Evolutionary conservation across 805 yeast genomes (phyloP).

Genomic region (Pichia californica): DNA sequence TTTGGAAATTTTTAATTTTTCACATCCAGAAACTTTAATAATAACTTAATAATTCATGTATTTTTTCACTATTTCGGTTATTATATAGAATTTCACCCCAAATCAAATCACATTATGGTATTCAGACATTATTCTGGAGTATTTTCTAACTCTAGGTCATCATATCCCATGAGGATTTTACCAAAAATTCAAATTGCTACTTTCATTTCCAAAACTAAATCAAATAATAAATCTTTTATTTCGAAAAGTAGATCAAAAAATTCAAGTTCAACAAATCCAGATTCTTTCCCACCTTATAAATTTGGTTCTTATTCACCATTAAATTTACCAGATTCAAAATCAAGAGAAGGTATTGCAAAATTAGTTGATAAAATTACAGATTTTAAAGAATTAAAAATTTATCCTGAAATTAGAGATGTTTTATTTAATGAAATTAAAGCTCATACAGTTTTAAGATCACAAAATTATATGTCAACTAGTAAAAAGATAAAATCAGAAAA

Average conservation of each 20-base stretch:
- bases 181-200: background rate
- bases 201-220: background rate
- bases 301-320: slow-evolving; percentile 48
- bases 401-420: slow-evolving; percentile 60
- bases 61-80: background rate
- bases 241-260: background rate
- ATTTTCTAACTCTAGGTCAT: no score
- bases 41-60: no score
- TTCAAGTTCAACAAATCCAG: slow-evolving; percentile 6
- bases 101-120: no score
- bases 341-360: slow-evolving; percentile 31
- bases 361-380: slow-evolving; percentile 46
- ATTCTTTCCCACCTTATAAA: slow-evolving; percentile 26
- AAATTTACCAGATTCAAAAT: slow-evolving; percentile 32
- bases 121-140: no score
- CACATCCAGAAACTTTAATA: no score
- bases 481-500: slow-evolving; percentile 28
- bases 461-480: slow-evolving; percentile 24
- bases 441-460: slow-evolving; percentile 36
- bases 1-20: no score
- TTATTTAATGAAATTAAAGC: slow-evolving; percentile 47
- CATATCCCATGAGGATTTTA: no score
- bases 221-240: background rate
- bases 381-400: slow-evolving; percentile 61
- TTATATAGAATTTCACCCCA: background rate